These are phyloP conservation scores for Zarea fungicola DNA, from an alignment of 2,329 filamentous ascomycete genomes.

Conservation along the genomic window DNA sequence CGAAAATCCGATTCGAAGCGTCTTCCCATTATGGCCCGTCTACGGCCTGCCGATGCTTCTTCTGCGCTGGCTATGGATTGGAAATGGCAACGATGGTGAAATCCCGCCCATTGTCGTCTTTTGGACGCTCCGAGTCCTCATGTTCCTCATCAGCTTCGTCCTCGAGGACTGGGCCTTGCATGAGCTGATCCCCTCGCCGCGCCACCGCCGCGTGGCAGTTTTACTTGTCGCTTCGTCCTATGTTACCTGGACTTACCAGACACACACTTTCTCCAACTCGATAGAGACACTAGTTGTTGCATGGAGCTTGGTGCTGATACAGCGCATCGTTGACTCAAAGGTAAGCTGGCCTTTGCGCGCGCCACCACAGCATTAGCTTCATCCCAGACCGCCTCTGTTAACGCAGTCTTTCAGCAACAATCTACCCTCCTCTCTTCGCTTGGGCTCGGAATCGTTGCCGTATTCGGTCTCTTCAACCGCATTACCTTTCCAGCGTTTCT, in stretches of 20 bases:
- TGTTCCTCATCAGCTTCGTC: conserved; percentile 94
- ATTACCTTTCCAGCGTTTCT: conserved; percentile 96
- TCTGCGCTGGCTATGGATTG: conserved; percentile 87
- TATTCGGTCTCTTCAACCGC: conserved; percentile 90
- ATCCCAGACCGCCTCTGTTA: conserved; percentile 18
- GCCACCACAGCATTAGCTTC: neutral
- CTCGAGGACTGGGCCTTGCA: conserved; percentile 96
- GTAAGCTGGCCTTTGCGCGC: conserved; percentile 41
- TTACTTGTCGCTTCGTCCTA: conserved; percentile 91
- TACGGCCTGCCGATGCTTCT: conserved; percentile 93
- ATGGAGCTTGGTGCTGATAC: conserved; percentile 89
- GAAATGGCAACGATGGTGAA: conserved; percentile 68
- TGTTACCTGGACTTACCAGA: conserved; percentile 98
- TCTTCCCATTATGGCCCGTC: conserved; percentile 92
- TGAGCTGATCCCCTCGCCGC: conserved; percentile 75
- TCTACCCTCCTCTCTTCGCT: conserved; percentile 71
- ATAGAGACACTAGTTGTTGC: conserved; percentile 88
- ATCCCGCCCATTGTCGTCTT: conserved; percentile 84
- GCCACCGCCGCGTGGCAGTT: conserved; percentile 66
- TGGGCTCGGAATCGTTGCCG: conserved; percentile 72
- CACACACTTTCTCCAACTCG: conserved; percentile 97
- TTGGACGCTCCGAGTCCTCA: conserved; percentile 79
- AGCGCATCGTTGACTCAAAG: conserved; percentile 74
- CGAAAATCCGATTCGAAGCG: conserved; percentile 82
- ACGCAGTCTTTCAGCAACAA: conserved; percentile 50